Percentiles rank a stretch among this genome's conserved stretches.
These are phyloP conservation scores for Cokeromyces recurvatus DNA, from an alignment of 371 early-diverging fungal species.

Conservation along the genomic window DNA sequence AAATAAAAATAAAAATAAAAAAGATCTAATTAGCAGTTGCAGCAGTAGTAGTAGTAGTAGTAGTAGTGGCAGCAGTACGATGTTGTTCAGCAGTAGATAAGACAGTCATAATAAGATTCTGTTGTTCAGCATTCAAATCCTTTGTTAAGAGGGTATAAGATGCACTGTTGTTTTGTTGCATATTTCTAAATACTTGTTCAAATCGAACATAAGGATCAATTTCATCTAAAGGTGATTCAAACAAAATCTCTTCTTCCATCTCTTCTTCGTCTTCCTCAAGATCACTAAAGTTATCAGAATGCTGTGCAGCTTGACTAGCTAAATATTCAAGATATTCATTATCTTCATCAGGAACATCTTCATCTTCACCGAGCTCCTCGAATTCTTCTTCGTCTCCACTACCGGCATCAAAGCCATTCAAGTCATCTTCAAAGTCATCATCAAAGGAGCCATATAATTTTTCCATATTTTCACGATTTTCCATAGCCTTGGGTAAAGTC, in stretches of 20 bases:
- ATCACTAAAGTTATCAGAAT: slow-evolving; percentile 45
- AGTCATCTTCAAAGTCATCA: slow-evolving; percentile 59
- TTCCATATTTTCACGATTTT: slow-evolving; percentile 64
- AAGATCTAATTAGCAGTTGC: background rate
- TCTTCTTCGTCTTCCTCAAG: slow-evolving; percentile 49
- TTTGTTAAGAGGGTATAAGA: slow-evolving; percentile 50
- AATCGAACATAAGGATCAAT: slow-evolving; percentile 80
- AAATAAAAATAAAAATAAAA: background rate
- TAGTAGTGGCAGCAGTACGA: slow-evolving; percentile 17
- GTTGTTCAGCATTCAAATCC: slow-evolving; percentile 46
- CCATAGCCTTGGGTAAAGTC: slow-evolving; percentile 72
- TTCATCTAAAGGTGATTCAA: slow-evolving; percentile 83
- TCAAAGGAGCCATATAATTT: slow-evolving; percentile 62
- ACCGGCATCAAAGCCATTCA: slow-evolving; percentile 30
- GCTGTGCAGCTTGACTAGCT: slow-evolving; percentile 50
- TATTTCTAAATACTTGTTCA: slow-evolving; percentile 37
- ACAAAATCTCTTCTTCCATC: slow-evolving; percentile 75
- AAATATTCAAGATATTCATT: slow-evolving; percentile 63
- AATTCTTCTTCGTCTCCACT: slow-evolving; percentile 37
- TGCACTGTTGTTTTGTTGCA: slow-evolving; percentile 39
- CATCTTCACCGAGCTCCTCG: slow-evolving; percentile 43
- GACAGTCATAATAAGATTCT: slow-evolving; percentile 39
- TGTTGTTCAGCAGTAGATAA: slow-evolving; percentile 41
- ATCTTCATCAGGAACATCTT: slow-evolving; percentile 56
- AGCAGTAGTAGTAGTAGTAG: background rate